Conservation (phyloP, 371 early-diverging fungal species). For the Actinomortierella ambigua region DNA sequence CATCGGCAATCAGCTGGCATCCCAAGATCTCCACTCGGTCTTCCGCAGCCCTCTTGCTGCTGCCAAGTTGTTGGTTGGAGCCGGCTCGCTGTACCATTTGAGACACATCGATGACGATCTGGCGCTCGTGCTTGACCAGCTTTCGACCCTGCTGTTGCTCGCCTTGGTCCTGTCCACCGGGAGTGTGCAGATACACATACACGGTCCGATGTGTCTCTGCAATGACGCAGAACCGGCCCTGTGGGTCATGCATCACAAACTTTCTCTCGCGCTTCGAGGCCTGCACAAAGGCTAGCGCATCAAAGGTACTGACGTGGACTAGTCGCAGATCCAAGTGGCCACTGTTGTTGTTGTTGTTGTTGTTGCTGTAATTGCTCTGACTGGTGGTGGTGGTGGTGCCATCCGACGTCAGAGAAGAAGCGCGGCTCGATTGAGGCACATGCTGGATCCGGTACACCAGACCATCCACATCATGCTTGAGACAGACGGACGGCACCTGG, state of each 20-base stretch:
- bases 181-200: slow-evolving; percentile 67
- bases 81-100: slow-evolving; percentile 40
- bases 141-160: slow-evolving; percentile 49
- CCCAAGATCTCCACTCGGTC: slow-evolving; percentile 51
- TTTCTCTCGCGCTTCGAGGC: slow-evolving; percentile 80
- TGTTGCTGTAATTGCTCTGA: too few relatives aligned
- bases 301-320: slow-evolving; percentile 65
- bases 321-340: slow-evolving; percentile 9
- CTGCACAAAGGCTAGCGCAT: slow-evolving; percentile 82
- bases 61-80: slow-evolving; percentile 38
- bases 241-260: slow-evolving; percentile 61
- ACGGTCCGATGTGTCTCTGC: slow-evolving; percentile 72
- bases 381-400: slow-evolving; percentile 16
- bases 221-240: slow-evolving; percentile 57
- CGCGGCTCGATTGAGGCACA: slow-evolving; percentile 14
- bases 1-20: slow-evolving; percentile 50
- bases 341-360: not conserved
- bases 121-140: slow-evolving; percentile 31
- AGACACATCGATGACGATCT: slow-evolving; percentile 40
- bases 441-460: slow-evolving; percentile 57
- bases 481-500: slow-evolving; percentile 57
- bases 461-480: slow-evolving; percentile 80
- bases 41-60: too few relatives aligned
- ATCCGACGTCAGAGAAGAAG: not conserved
- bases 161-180: slow-evolving; percentile 20